These are phyloP conservation scores for Melampsora americana DNA, from an alignment of 1,284 basidiomycete species.

Conservation along the genomic window DNA sequence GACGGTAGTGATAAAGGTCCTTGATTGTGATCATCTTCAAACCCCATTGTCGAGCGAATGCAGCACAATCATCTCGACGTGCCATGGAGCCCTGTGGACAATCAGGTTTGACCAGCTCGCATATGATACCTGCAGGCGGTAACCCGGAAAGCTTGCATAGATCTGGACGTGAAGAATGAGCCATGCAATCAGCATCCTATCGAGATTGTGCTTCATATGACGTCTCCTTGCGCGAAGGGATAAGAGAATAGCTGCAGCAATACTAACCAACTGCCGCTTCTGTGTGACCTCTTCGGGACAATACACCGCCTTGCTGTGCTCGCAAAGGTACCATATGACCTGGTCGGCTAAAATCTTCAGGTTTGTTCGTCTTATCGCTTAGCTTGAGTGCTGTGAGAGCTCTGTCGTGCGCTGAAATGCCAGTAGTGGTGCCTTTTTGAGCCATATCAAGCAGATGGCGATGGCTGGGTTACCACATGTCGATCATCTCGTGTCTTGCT, in stretches of 20 bases:
- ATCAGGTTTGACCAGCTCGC: slow-evolving; percentile 92
- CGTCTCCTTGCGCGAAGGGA: background rate
- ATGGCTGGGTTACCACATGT: slow-evolving; percentile 16
- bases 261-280: slow-evolving; percentile 71
- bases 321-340: slow-evolving; percentile 93
- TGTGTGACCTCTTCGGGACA: slow-evolving; percentile 84
- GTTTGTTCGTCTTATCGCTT: slow-evolving; percentile 60
- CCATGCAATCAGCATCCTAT: background rate
- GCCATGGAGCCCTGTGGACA: slow-evolving; percentile 85
- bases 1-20: slow-evolving; percentile 14
- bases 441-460: background rate
- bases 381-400: slow-evolving; percentile 79
- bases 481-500: background rate
- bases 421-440: slow-evolving; percentile 77
- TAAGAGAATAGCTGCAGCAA: background rate
- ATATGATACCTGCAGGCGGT: slow-evolving; percentile 78
- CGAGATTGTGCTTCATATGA: background rate
- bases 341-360: slow-evolving; percentile 82
- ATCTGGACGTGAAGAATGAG: slow-evolving; percentile 58
- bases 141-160: slow-evolving; percentile 76
- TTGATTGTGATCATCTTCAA: slow-evolving; percentile 85
- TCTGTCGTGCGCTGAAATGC: slow-evolving; percentile 94
- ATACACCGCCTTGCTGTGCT: slow-evolving; percentile 77
- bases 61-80: slow-evolving; percentile 83
- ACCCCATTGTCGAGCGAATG: slow-evolving; percentile 86